These are phyloP conservation scores for Gymnopilus junonius DNA, from an alignment of 768 basidiomycete genomes.

Conservation along the genomic window DNA sequence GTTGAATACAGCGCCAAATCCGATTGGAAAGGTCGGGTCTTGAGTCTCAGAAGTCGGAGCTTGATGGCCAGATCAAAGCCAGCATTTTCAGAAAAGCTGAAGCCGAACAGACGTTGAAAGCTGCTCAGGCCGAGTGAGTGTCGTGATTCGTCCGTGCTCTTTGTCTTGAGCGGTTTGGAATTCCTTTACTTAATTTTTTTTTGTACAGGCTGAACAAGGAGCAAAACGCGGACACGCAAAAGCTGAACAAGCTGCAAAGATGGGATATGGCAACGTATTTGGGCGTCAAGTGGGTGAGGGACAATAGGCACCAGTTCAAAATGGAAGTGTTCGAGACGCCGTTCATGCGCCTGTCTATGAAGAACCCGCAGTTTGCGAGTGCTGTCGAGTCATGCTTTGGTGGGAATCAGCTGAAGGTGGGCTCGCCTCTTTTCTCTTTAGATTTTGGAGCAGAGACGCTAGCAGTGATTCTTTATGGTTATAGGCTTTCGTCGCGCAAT, in stretches of 20 bases:
- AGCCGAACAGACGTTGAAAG: conserved; percentile 25
- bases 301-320: conserved; percentile 67
- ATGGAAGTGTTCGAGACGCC: conserved; percentile 90
- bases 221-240: conserved; percentile 59
- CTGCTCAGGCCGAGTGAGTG: conserved; percentile 32
- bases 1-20: conserved; percentile 32
- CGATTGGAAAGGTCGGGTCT: conserved; percentile 34
- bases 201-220: conserved; percentile 55
- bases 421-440: conserved; percentile 16
- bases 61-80: conserved; percentile 32
- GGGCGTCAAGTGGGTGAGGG: conserved; percentile 75
- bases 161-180: too few species aligned
- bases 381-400: conserved; percentile 79
- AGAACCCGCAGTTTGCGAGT: conserved; percentile 61
- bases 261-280: conserved; percentile 67
- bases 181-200: too few species aligned
- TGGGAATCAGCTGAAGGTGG: conserved; percentile 64
- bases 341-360: conserved; percentile 70
- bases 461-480: not conserved
- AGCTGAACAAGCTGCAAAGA: conserved; percentile 52
- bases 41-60: conserved; percentile 23
- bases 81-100: conserved; percentile 32
- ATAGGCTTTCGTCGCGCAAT: conserved; percentile 87
- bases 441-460: too few species aligned
- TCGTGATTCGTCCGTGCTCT: not conserved